Base-by-base conservation (phyloP, 805 yeast species). In the Saccharomyces mikatae region DNA sequence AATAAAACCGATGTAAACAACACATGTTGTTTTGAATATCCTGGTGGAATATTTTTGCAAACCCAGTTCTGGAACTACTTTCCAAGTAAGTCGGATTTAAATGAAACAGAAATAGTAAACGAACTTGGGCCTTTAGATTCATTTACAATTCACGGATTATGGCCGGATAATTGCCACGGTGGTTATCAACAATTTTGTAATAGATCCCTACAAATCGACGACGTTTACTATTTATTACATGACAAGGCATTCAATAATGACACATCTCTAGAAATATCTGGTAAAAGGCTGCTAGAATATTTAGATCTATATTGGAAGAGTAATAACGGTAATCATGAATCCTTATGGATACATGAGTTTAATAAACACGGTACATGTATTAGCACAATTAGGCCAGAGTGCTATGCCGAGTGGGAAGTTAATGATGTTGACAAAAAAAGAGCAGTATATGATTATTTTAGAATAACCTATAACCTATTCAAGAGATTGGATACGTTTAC, bases 311-410 rank as follows among this genome's bases (percentile, higher is more conserved):
- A 76, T 56, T 91, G 97, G 97, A 84, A 86, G 67, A 84, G 86
- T 62, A 79, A 78, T 63, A 81, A 80, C 50, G 89, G 89, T 10
- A 68, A 79, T 54, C 92, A 86, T 66, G 83, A 80, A 55, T 66
- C 76, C 5, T 73, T 91, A 51, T 91, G 98, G 98, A 76, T 80
- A 36, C 97, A 91, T 70, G 97, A 91, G 71, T 91, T 80, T 77
- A 90, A 91, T 74, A 91, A 91, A 68, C 98, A 91, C 67, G 97
- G 91, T 26, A 89, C 96, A 9, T 91, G 97, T 71, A 83, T 90
- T 78, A 80, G 84, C 49, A 89, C 97, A 0, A 74, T 91, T 48
- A 80, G 78, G 54, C 87, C 94, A 2, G 61, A 69, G 4, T 91
- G 98, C 69, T 90, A 89, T 69, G 71, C 71, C 6, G 62, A 67